A percentile compares a stretch with the other conserved stretches of the same genome.
These are phyloP conservation scores for Wilcoxina mikolae DNA, from an alignment of 495 filamentous ascomycete genomes.

Conservation along the genomic window DNA sequence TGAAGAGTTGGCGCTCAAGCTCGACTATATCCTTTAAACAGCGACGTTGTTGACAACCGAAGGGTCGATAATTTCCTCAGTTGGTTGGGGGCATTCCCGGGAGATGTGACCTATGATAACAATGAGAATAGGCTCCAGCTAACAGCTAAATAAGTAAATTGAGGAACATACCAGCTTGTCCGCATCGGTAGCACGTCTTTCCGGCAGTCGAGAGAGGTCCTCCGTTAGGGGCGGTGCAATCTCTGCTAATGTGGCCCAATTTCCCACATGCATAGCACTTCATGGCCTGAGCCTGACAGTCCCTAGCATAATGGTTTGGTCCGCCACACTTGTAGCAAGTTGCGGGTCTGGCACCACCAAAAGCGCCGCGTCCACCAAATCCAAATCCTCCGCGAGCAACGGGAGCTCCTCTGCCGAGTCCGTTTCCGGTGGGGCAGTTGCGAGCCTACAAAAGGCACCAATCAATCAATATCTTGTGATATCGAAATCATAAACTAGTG, in stretches of 20 bases:
- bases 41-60: conserved; percentile 2
- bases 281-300: conserved; percentile 99
- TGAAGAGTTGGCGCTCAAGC: too few species aligned
- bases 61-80: conserved; percentile 24
- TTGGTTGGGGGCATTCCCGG: conserved; percentile 68
- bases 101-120: conserved; percentile 59
- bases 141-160: neutral
- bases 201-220: conserved; percentile 88
- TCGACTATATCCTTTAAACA: too few species aligned
- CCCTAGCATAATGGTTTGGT: conserved; percentile 95
- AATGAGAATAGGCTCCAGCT: neutral
- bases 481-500: conserved; percentile 2
- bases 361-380: conserved; percentile 51
- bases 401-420: conserved; percentile 49
- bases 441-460: conserved; percentile 39
- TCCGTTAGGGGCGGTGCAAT: conserved; percentile 95
- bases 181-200: conserved; percentile 98
- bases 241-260: conserved; percentile 90
- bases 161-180: conserved; percentile 46
- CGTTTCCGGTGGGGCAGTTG: conserved; percentile 54
- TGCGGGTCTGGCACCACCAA: conserved; percentile 55
- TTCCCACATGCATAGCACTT: conserved; percentile 99
- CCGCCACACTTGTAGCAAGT: conserved; percentile 99
- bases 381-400: conserved; percentile 55
- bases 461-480: conserved; percentile 10